Conservation (phyloP, 305 asterid species). For the Plantago rigida region DNA sequence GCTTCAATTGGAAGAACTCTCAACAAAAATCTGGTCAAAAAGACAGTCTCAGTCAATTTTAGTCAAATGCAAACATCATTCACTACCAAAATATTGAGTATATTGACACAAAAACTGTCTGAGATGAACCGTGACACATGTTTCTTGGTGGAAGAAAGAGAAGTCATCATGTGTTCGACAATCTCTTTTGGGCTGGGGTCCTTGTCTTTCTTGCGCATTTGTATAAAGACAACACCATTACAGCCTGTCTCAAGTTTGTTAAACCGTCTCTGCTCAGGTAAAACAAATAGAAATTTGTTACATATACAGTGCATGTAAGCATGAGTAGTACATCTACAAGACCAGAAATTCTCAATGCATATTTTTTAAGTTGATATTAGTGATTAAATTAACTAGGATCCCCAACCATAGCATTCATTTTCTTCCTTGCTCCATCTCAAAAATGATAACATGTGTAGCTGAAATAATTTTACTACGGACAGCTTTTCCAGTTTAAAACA, state of each 20-base stretch:
- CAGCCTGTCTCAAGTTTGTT: slow-evolving; percentile 74
- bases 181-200: slow-evolving; percentile 80
- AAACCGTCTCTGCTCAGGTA: slow-evolving; percentile 60
- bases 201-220: slow-evolving; percentile 72
- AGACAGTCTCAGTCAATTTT: slow-evolving; percentile 24
- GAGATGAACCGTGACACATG: slow-evolving; percentile 58
- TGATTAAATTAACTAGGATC: neutral
- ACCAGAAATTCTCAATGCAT: neutral
- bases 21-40: slow-evolving; percentile 55
- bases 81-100: neutral
- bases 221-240: slow-evolving; percentile 79
- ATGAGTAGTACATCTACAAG: slow-evolving; percentile 8
- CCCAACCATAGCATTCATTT: neutral
- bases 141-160: slow-evolving; percentile 66
- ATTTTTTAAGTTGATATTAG: no score
- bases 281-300: slow-evolving; percentile 19
- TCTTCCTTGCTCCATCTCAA: slow-evolving; percentile 9
- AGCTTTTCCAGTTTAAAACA: no score
- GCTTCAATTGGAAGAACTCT: slow-evolving; percentile 78
- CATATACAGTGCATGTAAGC: slow-evolving; percentile 12
- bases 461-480: no score
- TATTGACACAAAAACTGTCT: slow-evolving; percentile 3
- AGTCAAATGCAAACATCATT: neutral
- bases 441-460: no score
- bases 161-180: slow-evolving; percentile 79